Conservation (phyloP, 805 yeast species). For the Kuraishia ogatae region DNA sequence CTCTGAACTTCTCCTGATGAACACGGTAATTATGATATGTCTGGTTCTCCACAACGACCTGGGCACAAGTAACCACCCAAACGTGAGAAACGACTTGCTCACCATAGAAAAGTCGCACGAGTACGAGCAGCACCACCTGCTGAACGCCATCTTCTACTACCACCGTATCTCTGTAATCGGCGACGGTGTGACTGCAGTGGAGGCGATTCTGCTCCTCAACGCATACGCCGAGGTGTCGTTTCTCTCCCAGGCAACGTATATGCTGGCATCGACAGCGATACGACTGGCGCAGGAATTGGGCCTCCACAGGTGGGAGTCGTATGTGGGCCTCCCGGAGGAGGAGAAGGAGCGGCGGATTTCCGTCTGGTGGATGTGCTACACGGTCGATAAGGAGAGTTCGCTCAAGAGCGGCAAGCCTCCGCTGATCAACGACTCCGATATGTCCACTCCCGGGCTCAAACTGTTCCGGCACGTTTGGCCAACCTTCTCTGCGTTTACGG, state of each 20-base stretch:
- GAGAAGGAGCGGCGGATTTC: constrained; percentile 30
- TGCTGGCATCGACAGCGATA: constrained; percentile 35
- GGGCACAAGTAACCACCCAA: constrained; percentile 4
- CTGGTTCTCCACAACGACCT: constrained; percentile 6
- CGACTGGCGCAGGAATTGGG: constrained; percentile 52
- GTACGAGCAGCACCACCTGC: constrained; percentile 22
- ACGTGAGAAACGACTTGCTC: neutral
- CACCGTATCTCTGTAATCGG: constrained; percentile 39
- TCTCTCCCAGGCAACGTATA: constrained; percentile 29
- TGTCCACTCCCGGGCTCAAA: constrained; percentile 18
- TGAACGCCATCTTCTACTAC: constrained; percentile 41
- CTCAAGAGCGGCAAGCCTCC: constrained; percentile 43
- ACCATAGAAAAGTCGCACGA: constrained; percentile 13
- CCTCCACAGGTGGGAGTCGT: constrained; percentile 40
- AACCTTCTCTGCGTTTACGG: neutral
- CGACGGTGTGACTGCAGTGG: constrained; percentile 43
- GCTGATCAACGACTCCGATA: constrained; percentile 30
- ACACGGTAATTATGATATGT: constrained; percentile 16
- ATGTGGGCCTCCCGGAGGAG: constrained; percentile 22
- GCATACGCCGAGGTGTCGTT: constrained; percentile 25
- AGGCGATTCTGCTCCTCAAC: constrained; percentile 41
- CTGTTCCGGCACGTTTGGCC: constrained; percentile 1
- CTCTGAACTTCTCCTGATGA: constrained; percentile 25
- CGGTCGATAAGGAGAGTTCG: constrained; percentile 35
- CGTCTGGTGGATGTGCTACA: constrained; percentile 42